Evolutionary conservation across 257 asterid species (phyloP), one percentile per base, ranked within the genome.

Genomic region (Nicotiana paniculata): DNA sequence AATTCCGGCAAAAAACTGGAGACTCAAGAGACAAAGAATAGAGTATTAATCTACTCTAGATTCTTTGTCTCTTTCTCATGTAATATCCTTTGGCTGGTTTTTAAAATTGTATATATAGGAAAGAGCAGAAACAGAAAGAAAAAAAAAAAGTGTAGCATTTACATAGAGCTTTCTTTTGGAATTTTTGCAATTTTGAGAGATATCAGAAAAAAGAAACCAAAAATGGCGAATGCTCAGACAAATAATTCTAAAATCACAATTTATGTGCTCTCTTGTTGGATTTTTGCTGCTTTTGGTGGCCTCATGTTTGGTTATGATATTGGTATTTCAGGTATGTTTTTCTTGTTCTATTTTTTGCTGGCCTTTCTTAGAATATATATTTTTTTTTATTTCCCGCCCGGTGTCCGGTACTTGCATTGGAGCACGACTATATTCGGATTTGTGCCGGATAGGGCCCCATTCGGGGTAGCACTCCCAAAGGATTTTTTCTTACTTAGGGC

Each of bases 241-340:
- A 18, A 48, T 75, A 51, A 75, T 51, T 51, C 79, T 26, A 75
- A 75, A 75, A 13, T 51, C 63, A 75, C 62, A 24, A 4, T 28
- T 24, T 75, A 75, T 75, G 63, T 51, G 6, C 1, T 75, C 15
- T 51, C 79, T 13, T 75, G 79, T 48, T 75, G 79, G 79, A 75
- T 51, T 13, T 32, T 75, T 3, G 79, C 62, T 8, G 79, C 79
- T 2, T 75, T 75, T 75, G 79, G 79, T 48, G 79, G 79, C 1
- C 59, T 75, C 21, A 75, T 75, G 79, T 75, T 75, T 8, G 79
- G 79, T 4, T 75, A 75, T 4, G 79, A 75, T 3, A 75, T 75
- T 75, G 79, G 79, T 51, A 75, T 75, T 75, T 75, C 79, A 75
- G 79, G 79, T 75, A 26, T 72, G 28, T 70, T 39, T 39, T 37